Percentiles rank a stretch among this genome's conserved stretches.
phyloP scores from a whole-genome alignment of 306 rosid species.

The Malus sieversii region DNA sequence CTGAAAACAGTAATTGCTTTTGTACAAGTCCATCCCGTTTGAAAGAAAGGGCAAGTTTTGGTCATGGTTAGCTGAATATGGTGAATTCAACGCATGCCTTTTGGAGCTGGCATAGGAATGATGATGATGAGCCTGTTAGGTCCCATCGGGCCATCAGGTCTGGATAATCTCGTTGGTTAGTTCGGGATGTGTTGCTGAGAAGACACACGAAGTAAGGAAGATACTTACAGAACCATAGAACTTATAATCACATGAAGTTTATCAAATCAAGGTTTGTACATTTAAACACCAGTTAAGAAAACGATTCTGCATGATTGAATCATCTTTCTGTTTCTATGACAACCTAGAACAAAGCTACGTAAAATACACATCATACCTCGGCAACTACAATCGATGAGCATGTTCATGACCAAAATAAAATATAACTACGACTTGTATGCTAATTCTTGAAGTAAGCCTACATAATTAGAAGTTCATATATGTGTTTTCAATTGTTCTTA shows the following conservation, averaged over 20 bases:
- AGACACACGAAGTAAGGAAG: conserved; percentile 36
- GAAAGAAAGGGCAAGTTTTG: conserved; percentile 48
- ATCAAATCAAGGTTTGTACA: neutral
- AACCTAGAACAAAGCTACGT: too few species aligned
- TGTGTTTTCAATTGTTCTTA: too few species aligned
- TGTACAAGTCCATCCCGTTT: too few species aligned
- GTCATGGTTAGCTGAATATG: conserved; percentile 74
- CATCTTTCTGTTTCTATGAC: too few species aligned
- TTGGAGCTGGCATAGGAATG: conserved; percentile 98
- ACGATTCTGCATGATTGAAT: too few species aligned
- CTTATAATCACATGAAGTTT: neutral
- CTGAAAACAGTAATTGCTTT: too few species aligned
- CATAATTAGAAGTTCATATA: too few species aligned
- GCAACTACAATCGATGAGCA: too few species aligned
- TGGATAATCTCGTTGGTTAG: conserved; percentile 69
- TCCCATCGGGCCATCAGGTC: conserved; percentile 43
- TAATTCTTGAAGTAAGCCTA: too few species aligned
- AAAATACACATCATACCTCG: too few species aligned
- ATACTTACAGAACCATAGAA: conserved; percentile 39
- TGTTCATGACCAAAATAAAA: too few species aligned
- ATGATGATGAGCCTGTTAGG: conserved; percentile 74
- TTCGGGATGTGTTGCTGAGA: conserved; percentile 56
- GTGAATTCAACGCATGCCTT: conserved; percentile 70
- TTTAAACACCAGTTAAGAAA: neutral
- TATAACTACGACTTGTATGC: too few species aligned